These are phyloP conservation scores for Rhodamnia argentea DNA, from an alignment of 345 rosid genomes.

Conservation along the genomic window DNA sequence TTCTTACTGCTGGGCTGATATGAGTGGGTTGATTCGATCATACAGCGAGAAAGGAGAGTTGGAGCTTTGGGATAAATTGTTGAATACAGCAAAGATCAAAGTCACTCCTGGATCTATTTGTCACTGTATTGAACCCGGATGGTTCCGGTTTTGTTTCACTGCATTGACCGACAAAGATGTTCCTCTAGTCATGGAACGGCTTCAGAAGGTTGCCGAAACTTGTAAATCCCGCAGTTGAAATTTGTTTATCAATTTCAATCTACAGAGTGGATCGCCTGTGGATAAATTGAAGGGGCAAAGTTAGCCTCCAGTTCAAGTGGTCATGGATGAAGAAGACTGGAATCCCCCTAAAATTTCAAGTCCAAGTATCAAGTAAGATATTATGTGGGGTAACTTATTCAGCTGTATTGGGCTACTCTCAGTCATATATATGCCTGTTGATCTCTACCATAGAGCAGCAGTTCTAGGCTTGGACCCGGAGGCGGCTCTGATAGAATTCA, in stretches of 20 bases:
- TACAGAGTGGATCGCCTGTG: background rate
- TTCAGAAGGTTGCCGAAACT: conserved; percentile 42
- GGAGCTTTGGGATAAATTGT: conserved; percentile 83
- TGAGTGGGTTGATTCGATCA: conserved; percentile 62
- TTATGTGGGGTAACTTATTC: background rate
- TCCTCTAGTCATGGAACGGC: conserved; percentile 50
- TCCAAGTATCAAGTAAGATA: background rate
- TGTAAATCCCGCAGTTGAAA: conserved; percentile 55
- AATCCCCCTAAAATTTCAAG: background rate
- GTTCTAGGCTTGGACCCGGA: background rate
- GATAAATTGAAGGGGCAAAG: background rate
- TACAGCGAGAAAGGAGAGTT: conserved; percentile 86
- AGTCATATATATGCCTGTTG: background rate
- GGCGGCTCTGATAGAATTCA: background rate
- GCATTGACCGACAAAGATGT: conserved; percentile 53
- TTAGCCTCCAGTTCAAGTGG: background rate
- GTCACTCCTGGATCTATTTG: conserved; percentile 84
- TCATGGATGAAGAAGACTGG: background rate
- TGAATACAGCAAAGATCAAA: conserved; percentile 57
- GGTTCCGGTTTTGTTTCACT: conserved; percentile 75
- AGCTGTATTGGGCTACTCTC: background rate
- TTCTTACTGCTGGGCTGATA: conserved; percentile 81
- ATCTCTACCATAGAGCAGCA: background rate
- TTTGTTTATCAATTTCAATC: conserved; percentile 10
- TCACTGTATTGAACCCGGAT: conserved; percentile 92